Conservation (phyloP, 2,329 filamentous ascomycete species). For the Ramularia collo-cygni region DNA sequence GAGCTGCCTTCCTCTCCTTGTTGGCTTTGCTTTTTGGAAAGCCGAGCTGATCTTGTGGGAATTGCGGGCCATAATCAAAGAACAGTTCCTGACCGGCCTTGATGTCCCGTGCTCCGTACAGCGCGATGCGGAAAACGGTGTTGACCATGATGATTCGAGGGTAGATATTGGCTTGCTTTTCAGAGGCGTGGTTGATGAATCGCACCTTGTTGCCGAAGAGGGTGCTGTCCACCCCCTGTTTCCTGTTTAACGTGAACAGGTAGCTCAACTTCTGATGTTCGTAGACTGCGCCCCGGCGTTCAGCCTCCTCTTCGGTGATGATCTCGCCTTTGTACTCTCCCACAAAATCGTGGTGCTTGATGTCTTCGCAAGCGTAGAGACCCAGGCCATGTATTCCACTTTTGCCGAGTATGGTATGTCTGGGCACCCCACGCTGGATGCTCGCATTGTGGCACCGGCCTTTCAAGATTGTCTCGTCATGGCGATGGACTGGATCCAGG, state of each 20-base stretch:
- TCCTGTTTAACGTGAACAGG: conserved; percentile 48
- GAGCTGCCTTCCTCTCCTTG: conserved; percentile 14
- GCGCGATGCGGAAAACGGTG: conserved; percentile 65
- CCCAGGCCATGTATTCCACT: conserved; percentile 71
- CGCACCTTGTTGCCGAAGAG: conserved; percentile 73
- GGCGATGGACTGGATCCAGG: conserved; percentile 60
- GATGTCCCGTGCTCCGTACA: conserved; percentile 62
- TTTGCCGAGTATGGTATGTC: conserved; percentile 60
- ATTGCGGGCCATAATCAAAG: conserved; percentile 62
- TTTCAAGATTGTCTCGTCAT: conserved; percentile 50
- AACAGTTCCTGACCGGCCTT: conserved; percentile 68
- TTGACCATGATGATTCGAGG: conserved; percentile 66
- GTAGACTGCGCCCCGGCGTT: conserved; percentile 61
- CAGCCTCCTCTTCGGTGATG: conserved; percentile 62
- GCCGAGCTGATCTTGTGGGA: conserved; percentile 23
- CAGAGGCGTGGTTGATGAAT: conserved; percentile 71
- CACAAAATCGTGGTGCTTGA: conserved; percentile 63
- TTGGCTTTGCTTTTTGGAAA: conserved; percentile 12
- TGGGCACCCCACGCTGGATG: conserved; percentile 61
- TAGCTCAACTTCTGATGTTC: conserved; percentile 58
- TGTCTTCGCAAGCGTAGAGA: conserved; percentile 63
- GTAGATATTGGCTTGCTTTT: conserved; percentile 50
- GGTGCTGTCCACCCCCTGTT: conserved; percentile 60
- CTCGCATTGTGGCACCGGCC: conserved; percentile 65
- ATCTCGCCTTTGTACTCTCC: conserved; percentile 77